Evolutionary conservation across 1,284 basidiomycete species (phyloP), one percentile per base, ranked within the genome.

Genomic region (Hymenochaete sp.): DNA sequence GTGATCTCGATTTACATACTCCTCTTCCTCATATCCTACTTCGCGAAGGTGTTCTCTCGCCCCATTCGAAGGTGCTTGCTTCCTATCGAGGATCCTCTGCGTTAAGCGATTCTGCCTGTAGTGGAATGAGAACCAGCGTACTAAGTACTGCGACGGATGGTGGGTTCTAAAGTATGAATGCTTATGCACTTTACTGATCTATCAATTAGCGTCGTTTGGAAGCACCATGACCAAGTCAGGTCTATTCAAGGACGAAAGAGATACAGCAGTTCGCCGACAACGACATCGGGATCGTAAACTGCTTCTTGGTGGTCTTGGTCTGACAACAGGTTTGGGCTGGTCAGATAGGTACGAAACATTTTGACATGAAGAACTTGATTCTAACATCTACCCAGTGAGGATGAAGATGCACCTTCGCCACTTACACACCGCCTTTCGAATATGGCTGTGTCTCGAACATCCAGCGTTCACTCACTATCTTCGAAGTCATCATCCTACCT

Each of bases 291-390:
- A 89, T 56, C 82, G 82, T 1, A 65, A 63, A n/a, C 56, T 79
- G 9, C 63, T 88, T 38, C 63, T 68, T 33, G 82, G 81, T 2
- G 84, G 84, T 1, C 74, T 88, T 52, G 84, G 85, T 0, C 59
- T 89, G 42, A 89, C 85, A 2, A 89, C 84, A 2, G 84, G 84
- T 0, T 65, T 89, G 13, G 84, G 84, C 0, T 89, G 84, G 85
- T 85, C 82, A 57, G 85, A 88, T 57, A 83, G 79, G 44, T 45
- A 16, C 19, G 44, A n/a, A 31, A 38, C 21, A 9, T 24, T 45
- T 37, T 29, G 35, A 26, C 44, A 38, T 35, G 59, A 82, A 80
- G 16, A 25, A 21, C 35, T 29, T 27, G n/a, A 16, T n/a, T n/a
- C n/a, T n/a, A n/a, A n/a, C n/a, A n/a, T n/a, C n/a, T n/a, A n/a